Evolutionary conservation across 31 red algal species (phyloP), one percentile per base, ranked within the genome.

Genomic region (Endocladia muricata): DNA sequence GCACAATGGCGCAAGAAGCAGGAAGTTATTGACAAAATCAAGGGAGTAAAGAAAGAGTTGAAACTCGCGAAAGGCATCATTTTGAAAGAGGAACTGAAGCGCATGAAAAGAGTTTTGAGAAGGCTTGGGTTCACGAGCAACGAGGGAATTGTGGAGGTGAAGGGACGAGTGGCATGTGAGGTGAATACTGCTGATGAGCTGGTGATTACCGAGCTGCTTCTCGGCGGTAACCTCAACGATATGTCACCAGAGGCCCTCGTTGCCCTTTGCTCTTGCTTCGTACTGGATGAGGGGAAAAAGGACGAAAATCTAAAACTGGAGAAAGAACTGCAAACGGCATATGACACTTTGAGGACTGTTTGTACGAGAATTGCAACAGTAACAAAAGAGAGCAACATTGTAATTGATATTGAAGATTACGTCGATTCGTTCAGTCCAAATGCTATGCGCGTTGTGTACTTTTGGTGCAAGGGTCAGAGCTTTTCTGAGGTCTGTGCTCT

Each of bases 101-200:
- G 73, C 62, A 99, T 96, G 93, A 96, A 87, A 60, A 61, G 97
- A 9, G 97, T 99, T 3, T 83, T 96, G 41, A 76, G 85, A 38
- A 78, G 92, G n/a, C 88, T 96, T 48, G 84, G 84, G 13, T 99
- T 96, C 52, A 85, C 84, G n/a, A 85, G 91, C 60, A 78, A 79
- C 22, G 89, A 94, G 47, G 78, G 92, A 11, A 67, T 96, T 59
- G 89, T 99, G 38, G 76, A 91, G 68, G 84, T 90, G 31, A 99
- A 99, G 68, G 97, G 97, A 21, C 82, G 97, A 36, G 83, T 89
- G 37, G 93, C 92, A 29, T 95, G 93, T 68, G 97, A 99, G 73
- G 84, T 99, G n/a, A 93, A 91, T 54, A 83, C 97, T 13, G 97
- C 85, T 25, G 86, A 99, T 60, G 97, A 99, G 69, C 87, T 99